These are phyloP conservation scores for Durio zibethinus DNA, from an alignment of 345 rosid genomes.

Conservation along the genomic window DNA sequence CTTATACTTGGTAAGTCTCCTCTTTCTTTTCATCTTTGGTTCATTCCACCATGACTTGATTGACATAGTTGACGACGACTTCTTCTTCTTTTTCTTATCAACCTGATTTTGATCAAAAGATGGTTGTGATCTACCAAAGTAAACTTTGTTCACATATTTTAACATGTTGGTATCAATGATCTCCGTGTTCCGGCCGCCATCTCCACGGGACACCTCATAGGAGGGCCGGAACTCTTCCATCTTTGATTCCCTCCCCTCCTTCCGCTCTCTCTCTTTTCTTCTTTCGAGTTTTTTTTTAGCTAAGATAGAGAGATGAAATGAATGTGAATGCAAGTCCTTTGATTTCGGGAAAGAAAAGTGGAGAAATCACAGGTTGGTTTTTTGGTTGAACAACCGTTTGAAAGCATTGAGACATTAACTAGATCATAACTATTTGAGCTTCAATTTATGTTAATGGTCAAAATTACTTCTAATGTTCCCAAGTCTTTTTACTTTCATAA, in stretches of 20 bases:
- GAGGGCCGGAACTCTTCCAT: conserved; percentile 2
- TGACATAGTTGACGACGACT: not conserved
- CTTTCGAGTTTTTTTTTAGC: not conserved
- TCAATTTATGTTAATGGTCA: not conserved
- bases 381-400: too few relatives aligned
- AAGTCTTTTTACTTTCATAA: too few relatives aligned
- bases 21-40: conserved; percentile 1
- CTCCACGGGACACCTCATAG: not conserved
- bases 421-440: not conserved
- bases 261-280: not conserved
- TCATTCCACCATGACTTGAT: conserved; percentile 16
- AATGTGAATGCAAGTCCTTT: not conserved
- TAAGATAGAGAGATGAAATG: not conserved
- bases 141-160: not conserved
- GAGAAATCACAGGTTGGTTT: not conserved
- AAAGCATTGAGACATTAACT: not conserved
- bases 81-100: not conserved
- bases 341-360: not conserved
- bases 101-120: not conserved
- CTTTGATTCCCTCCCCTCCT: not conserved
- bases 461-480: too few relatives aligned
- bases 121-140: not conserved
- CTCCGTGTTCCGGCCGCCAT: conserved; percentile 3
- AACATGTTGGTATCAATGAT: not conserved
- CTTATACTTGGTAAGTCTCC: conserved; percentile 5